phyloP scores from a whole-genome alignment of 2,329 filamentous ascomycete genomes.

The Colletotrichum graminicola region DNA sequence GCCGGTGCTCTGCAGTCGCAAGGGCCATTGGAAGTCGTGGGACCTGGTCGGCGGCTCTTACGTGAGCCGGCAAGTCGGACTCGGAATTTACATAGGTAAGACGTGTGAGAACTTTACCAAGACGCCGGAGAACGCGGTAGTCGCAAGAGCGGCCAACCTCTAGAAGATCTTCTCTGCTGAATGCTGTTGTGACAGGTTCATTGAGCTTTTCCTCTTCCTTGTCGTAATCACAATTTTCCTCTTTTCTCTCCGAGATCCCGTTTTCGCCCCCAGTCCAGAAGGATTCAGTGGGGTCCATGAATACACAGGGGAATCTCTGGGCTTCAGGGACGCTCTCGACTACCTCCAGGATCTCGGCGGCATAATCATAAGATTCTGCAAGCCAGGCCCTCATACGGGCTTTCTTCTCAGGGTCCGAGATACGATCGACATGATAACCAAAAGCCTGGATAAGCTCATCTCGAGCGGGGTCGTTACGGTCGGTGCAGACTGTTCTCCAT shows the following conservation, averaged over 20 bases:
- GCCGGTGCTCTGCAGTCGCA: conserved; percentile 49
- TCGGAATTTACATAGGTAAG: conserved; percentile 57
- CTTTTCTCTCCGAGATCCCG: not conserved
- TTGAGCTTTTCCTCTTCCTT: conserved; percentile 44
- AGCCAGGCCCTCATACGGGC: conserved; percentile 60
- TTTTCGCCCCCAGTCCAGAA: conserved; percentile 45
- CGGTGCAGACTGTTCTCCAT: conserved; percentile 63
- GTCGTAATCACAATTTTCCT: conserved; percentile 39
- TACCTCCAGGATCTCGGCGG: conserved; percentile 55
- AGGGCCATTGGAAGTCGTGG: conserved; percentile 60
- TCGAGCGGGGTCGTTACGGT: conserved; percentile 56
- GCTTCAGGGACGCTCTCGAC: conserved; percentile 54
- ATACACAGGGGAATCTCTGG: conserved; percentile 61
- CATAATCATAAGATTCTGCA: conserved; percentile 64
- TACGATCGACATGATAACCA: conserved; percentile 53
- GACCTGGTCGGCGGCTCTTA: conserved; percentile 51
- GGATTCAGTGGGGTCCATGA: conserved; percentile 61
- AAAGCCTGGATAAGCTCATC: conserved; percentile 58
- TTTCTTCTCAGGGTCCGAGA: conserved; percentile 51
- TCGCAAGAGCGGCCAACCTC: conserved; percentile 66
- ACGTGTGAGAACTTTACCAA: conserved; percentile 61
- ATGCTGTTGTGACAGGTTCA: conserved; percentile 48
- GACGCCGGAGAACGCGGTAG: conserved; percentile 58
- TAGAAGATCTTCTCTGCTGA: conserved; percentile 61
- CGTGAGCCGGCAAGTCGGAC: conserved; percentile 58